These are phyloP conservation scores for Fonsecaea pugnacius DNA, from an alignment of 2,329 filamentous ascomycete species.

Conservation along the genomic window DNA sequence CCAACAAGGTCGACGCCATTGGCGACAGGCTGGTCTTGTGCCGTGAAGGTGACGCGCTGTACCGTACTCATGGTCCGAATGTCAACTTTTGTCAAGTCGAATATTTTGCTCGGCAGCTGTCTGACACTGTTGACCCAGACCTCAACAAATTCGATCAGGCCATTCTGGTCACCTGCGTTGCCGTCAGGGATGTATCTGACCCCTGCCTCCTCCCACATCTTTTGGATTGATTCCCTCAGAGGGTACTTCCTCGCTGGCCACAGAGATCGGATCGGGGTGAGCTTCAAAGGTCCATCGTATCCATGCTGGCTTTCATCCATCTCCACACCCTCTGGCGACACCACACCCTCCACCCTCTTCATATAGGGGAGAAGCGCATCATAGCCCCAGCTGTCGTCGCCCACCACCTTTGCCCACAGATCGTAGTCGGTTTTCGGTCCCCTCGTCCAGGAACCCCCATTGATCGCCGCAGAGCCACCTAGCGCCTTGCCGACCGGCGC, in stretches of 20 bases:
- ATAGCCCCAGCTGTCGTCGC: conserved; percentile 54
- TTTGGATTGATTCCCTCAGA: conserved; percentile 43
- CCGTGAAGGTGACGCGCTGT: conserved; percentile 33
- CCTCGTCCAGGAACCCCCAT: conserved; percentile 50
- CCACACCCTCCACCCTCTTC: conserved; percentile 45
- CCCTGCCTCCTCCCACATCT: conserved; percentile 47
- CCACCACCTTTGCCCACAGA: conserved; percentile 50
- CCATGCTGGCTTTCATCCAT: conserved; percentile 25
- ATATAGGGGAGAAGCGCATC: conserved; percentile 55
- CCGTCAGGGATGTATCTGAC: conserved; percentile 37
- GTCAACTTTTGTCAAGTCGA: conserved; percentile 22
- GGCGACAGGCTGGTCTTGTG: conserved; percentile 27
- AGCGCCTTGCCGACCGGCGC: conserved; percentile 44
- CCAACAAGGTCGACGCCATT: conserved; percentile 39
- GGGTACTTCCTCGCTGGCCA: conserved; percentile 41
- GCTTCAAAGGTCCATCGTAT: conserved; percentile 19
- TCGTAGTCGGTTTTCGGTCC: conserved; percentile 53
- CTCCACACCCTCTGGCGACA: neutral
- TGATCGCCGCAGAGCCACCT: conserved; percentile 49
- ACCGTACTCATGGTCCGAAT: conserved; percentile 37
- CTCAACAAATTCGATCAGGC: conserved; percentile 41
- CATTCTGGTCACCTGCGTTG: conserved; percentile 40
- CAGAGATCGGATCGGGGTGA: conserved; percentile 14
- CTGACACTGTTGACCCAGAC: conserved; percentile 40
- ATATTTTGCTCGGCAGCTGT: conserved; percentile 38